Evolutionary conservation across 179 eudicot species (phyloP).

Genomic region (Monotropa hypopitys): DNA sequence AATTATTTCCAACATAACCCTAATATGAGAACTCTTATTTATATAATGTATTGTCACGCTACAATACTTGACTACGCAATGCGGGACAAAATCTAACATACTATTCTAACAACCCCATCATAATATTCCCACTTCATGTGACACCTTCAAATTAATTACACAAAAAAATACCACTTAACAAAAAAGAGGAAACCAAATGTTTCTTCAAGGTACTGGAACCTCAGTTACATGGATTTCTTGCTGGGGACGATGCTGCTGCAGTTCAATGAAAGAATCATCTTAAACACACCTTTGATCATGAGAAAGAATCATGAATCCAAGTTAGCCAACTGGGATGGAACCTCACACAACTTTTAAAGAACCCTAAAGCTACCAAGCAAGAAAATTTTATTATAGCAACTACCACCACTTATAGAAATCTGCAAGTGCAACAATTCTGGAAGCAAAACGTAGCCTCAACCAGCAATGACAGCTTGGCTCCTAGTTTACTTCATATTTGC

Average conservation of each 20-base stretch:
- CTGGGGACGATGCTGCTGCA: background rate
- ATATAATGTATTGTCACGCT: no score
- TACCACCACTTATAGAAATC: background rate
- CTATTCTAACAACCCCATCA: no score
- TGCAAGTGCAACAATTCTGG: background rate
- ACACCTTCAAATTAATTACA: background rate
- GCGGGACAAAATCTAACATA: no score
- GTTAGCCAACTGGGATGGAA: background rate
- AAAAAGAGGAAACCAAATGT: background rate
- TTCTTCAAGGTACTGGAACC: background rate
- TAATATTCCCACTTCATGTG: background rate
- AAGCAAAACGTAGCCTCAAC: background rate
- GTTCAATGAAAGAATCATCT: background rate
- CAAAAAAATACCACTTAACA: background rate
- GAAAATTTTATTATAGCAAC: background rate
- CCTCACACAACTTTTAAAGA: background rate
- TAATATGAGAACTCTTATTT: no score
- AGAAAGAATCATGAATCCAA: background rate
- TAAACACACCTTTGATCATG: no score
- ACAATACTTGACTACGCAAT: no score
- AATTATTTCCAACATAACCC: no score
- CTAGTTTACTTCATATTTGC: background rate
- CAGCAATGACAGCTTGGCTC: background rate
- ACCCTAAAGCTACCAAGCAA: background rate
- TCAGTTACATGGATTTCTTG: background rate